Evolutionary conservation across 352 stramenopile genomes (phyloP), one percentile per base, ranked within the genome.

Genomic region (Chrysophaeum taylorii): DNA sequence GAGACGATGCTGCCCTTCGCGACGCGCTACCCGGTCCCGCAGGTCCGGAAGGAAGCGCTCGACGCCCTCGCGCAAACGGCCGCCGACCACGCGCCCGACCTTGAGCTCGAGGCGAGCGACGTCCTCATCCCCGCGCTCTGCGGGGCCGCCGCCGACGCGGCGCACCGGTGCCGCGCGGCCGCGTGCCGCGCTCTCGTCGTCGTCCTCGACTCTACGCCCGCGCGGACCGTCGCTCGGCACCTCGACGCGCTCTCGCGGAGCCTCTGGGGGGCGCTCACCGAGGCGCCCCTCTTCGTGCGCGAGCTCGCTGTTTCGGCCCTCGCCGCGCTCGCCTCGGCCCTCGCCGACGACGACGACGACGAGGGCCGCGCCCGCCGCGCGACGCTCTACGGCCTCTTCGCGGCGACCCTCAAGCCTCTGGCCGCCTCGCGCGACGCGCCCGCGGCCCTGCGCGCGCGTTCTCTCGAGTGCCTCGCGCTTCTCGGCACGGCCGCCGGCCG

Each of bases 401-500:
- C 31, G 31, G 33, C 57, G 1, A 27, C 31, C 1, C 27, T 66
- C 2, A 66, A 25, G 29, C 52, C 45, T 14, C 43, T 70, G 12
- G n/a, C 2, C 42, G 25, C 25, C 39, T 4, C 12, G 5, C 33
- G 2, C n/a, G 21, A 67, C 16, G 42, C 50, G 41, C 15, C 38
- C 38, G 39, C 38, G 9, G 23, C 33, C 31, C 14, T 74, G 4
- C 70, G 57, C 41, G 70, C 41, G 23, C 39, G 42, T 0, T 9
- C 70, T 7, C 29, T 74, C 29, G 70, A 71, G 42, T 72, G 62
- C 61, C 1, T 71, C 64, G 70, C 38, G 1, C 29, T 71, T 2
- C 36, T 74, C 38, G 73, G 33, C n/a, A 61, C 4, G 35, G 84
- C 86, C 23, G 87, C 92, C 0, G 86, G 85, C 35, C 84, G 83